A percentile compares a stretch with the other conserved stretches of the same genome.
These are phyloP conservation scores for Aspergillus tamarii DNA, from an alignment of 2,329 filamentous ascomycete species.

Conservation along the genomic window DNA sequence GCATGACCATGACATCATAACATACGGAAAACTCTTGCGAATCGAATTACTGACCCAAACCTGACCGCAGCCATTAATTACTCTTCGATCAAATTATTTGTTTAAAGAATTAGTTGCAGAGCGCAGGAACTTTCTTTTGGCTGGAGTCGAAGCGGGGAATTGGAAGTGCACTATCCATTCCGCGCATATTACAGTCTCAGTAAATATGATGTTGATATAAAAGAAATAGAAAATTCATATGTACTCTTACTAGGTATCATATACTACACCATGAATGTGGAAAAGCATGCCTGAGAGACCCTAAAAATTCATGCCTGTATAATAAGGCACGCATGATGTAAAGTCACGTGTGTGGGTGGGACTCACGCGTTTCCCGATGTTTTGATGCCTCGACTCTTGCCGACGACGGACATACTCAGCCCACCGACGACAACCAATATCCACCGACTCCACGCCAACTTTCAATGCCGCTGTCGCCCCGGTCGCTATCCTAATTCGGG, in stretches of 20 bases:
- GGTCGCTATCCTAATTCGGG: slow-evolving; percentile 6
- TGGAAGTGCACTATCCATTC: neutral
- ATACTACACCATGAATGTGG: too few species aligned
- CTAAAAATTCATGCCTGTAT: neutral
- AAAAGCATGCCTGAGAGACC: too few species aligned
- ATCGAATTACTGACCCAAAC: neutral
- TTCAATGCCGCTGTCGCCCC: slow-evolving; percentile 18
- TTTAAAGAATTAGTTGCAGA: neutral
- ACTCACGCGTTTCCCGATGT: slow-evolving; percentile 23
- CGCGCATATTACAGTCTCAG: neutral
- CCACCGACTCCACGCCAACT: slow-evolving; percentile 9
- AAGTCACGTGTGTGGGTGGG: slow-evolving; percentile 24
- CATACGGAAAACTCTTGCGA: too few species aligned
- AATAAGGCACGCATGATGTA: slow-evolving; percentile 12
- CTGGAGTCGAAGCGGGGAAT: neutral
- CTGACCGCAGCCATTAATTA: neutral
- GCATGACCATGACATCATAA: neutral
- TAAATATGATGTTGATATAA: neutral
- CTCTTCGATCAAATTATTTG: neutral
- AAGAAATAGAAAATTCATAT: neutral
- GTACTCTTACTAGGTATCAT: too few species aligned
- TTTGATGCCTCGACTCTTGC: slow-evolving; percentile 22
- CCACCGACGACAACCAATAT: slow-evolving; percentile 13
- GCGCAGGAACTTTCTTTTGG: neutral
- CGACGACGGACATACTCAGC: slow-evolving; percentile 18